Evolutionary conservation across 164 flowering plant genomes (phyloP), one percentile per base, ranked within the genome.

Genomic region (Echeveria elegans): DNA sequence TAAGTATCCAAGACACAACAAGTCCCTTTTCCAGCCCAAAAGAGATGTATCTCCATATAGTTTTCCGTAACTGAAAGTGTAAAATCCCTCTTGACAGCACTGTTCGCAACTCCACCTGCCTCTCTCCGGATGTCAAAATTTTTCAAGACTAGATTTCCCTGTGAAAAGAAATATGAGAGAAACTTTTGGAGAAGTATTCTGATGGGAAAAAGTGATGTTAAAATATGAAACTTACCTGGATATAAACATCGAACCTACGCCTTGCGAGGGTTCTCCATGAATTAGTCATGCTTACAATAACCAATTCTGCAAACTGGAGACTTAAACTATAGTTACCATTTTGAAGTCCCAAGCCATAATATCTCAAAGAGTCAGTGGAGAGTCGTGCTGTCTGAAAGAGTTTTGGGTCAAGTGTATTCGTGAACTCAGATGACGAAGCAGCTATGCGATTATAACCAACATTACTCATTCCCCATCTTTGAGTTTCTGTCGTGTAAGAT

Each of bases 11-110:
- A 60, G 68, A 26, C 77, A 75, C 96, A 90, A 68, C 94, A 88
- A 30, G 97, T 88, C 64, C 98, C 97, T 69, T 90, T 93, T 63
- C 97, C 98, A 79, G 92, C 91, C 98, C 98, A 93, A 69, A 87
- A 88, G 12, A 93, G 82, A 80, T 90, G 96, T 52, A 93, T 78
- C 68, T 93, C 98, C 31, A 93, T 77, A 72, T 77, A 77, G 64
- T 88, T 90, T 62, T 83, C 80, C 2, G 83, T 64, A 63, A 94
- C 97, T 32, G 16, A 43, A 60, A 70, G 81, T 16, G 58, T 80
- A 65, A 75, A 81, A 10, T 68, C 23, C 76, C n/a, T 83, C 45
- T 3, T 47, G 68, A 89, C 82, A 63, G 91, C 84, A 66, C 66
- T 61, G 2, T 53, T 68, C 48, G 88, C 77, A 28, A 36, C 34